Conservation (phyloP, 2,329 filamentous ascomycete species). For the Cladosporium austrohemisphaericum region DNA sequence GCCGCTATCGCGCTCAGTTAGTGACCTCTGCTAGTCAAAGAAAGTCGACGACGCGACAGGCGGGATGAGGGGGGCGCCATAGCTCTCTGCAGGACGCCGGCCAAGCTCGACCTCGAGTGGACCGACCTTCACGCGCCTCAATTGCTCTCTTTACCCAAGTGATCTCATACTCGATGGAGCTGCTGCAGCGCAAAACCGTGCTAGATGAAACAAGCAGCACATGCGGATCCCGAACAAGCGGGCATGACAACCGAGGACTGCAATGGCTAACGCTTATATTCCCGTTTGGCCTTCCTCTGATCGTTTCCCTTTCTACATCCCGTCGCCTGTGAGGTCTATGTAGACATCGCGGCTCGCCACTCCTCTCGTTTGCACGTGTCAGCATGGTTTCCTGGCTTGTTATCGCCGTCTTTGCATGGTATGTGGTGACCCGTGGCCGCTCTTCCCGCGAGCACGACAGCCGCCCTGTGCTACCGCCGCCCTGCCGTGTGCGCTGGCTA, state of each 20-base stretch:
- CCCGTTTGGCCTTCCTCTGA: slow-evolving; percentile 18
- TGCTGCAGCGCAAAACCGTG: slow-evolving; percentile 21
- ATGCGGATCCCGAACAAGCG: slow-evolving; percentile 29
- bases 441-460: neutral
- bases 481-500: neutral
- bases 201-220: slow-evolving; percentile 25
- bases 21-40: slow-evolving; percentile 4
- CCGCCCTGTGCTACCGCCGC: neutral
- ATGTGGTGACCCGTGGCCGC: slow-evolving; percentile 20
- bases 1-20: slow-evolving; percentile 9
- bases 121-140: slow-evolving; percentile 27
- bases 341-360: slow-evolving; percentile 26
- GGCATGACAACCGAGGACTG: slow-evolving; percentile 32
- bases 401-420: slow-evolving; percentile 33
- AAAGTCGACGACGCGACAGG: slow-evolving; percentile 10
- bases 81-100: slow-evolving; percentile 25
- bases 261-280: slow-evolving; percentile 31
- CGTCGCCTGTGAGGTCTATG: slow-evolving; percentile 27
- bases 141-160: slow-evolving; percentile 18
- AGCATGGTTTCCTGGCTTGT: slow-evolving; percentile 34
- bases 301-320: slow-evolving; percentile 20
- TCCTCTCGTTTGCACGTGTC: slow-evolving; percentile 31
- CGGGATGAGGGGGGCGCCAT: slow-evolving; percentile 27
- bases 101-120: slow-evolving; percentile 24
- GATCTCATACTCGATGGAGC: slow-evolving; percentile 28